Evolutionary conservation across 1,284 basidiomycete genomes (phyloP), one percentile per base, ranked within the genome.

Genomic region (Waitea zeae): DNA sequence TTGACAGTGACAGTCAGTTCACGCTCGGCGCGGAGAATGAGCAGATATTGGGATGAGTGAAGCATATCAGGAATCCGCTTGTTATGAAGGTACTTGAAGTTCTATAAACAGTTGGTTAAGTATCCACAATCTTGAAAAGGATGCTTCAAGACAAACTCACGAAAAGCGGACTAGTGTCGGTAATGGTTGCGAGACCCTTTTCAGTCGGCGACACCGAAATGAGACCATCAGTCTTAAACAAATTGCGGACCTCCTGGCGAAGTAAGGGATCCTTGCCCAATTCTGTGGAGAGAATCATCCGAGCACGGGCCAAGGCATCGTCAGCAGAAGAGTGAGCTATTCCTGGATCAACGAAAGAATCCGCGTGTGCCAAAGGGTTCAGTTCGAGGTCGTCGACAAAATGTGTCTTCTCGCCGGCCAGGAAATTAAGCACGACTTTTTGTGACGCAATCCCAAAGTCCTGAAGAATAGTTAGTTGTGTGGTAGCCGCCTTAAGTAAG

Each of bases 261-360:
- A 99, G 67, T 13, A 89, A 60, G 6, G 93, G 95, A 51, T 99
- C 92, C 47, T 84, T 89, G 17, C 88, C 84, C 14, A 98, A 68
- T 53, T 99, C 95, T 1, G 82, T 87, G 9, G 82, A 70, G 26
- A 97, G 59, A 40, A 98, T 80, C 62, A 84, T 71, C 38, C 86
- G 76, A 5, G 92, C 87, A 22, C 70, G 72, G 35, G 62, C 61
- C 31, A 88, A 61, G 13, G 80, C 51, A 36, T 82, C 75, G 37
- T 81, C 72, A 1, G 74, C 54, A 18, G 67, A 47, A 2, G 64
- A 61, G 38, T 69, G 71, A 20, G 54, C 36, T 3, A 67, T 64
- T 46, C 80, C 73, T 3, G 73, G 63, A 43, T 76, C 76, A n/a
- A 60, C 67, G 48, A 76, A 87, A 42, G 78, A 77, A 44, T 87